A percentile compares a stretch with the other conserved stretches of the same genome.
Conservation (phyloP, 768 basidiomycete species). For the Megacollybia marginata region DNA sequence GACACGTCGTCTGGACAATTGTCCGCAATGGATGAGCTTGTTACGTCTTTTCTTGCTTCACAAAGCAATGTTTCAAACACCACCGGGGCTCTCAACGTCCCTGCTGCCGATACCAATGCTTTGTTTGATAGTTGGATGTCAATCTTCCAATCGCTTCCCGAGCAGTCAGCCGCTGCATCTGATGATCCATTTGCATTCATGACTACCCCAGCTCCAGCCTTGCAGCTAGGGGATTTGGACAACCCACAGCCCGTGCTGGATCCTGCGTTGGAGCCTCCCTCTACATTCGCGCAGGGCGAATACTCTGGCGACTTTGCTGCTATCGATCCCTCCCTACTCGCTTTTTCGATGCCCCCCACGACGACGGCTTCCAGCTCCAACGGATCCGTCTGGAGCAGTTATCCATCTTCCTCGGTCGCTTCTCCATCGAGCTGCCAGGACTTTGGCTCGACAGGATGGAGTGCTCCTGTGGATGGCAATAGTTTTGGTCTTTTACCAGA, state of each 20-base stretch:
- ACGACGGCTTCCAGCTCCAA: too few species aligned
- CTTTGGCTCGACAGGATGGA: too few species aligned
- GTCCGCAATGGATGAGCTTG: background rate
- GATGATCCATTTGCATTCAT: background rate
- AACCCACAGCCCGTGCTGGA: too few species aligned
- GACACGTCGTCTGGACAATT: background rate
- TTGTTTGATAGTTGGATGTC: conserved; percentile 45
- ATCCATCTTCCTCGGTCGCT: too few species aligned
- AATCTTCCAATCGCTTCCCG: conserved; percentile 38
- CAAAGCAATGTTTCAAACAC: background rate
- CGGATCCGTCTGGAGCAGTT: too few species aligned
- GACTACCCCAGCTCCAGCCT: background rate
- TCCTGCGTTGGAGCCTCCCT: too few species aligned
- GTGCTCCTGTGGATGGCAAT: too few species aligned
- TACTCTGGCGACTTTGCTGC: conserved; percentile 4
- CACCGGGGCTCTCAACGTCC: background rate
- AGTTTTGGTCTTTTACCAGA: too few species aligned
- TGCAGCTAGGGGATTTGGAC: too few species aligned
- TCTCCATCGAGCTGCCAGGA: too few species aligned
- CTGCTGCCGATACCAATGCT: conserved; percentile 4
- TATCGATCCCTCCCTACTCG: conserved; percentile 26
- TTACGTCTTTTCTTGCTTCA: background rate
- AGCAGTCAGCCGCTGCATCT: conserved; percentile 2
- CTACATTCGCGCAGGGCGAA: too few species aligned
- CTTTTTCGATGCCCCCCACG: conserved; percentile 10